These are phyloP conservation scores for Colletotrichum simmondsii DNA, from an alignment of 2,329 filamentous ascomycete genomes.

Conservation along the genomic window DNA sequence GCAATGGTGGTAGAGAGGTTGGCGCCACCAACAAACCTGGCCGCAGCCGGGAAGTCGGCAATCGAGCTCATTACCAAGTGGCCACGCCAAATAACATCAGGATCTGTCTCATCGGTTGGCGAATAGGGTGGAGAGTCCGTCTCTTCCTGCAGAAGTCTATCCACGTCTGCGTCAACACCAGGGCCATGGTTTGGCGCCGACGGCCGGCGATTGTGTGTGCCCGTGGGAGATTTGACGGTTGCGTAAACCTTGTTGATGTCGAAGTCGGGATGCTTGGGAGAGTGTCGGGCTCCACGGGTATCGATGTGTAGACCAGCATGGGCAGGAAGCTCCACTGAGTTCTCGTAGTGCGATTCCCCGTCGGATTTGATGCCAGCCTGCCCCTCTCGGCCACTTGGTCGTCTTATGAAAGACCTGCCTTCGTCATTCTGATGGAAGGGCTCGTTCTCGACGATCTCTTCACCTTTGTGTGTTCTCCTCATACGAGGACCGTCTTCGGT, in stretches of 20 bases:
- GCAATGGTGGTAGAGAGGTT: constrained; percentile 72
- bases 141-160: constrained; percentile 84
- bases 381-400: constrained; percentile 46
- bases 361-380: constrained; percentile 27
- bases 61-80: constrained; percentile 80
- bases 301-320: constrained; percentile 56
- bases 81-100: constrained; percentile 82
- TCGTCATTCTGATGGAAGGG: constrained; percentile 50
- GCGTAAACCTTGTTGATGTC: constrained; percentile 89
- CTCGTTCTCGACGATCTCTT: constrained; percentile 87
- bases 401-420: constrained; percentile 47
- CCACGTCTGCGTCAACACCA: constrained; percentile 87
- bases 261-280: constrained; percentile 71
- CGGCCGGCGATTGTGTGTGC: constrained; percentile 56
- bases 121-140: constrained; percentile 86
- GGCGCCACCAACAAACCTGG: constrained; percentile 85
- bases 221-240: constrained; percentile 80
- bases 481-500: constrained; percentile 82
- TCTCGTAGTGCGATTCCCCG: constrained; percentile 20
- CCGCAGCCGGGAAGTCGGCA: constrained; percentile 80
- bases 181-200: constrained; percentile 66
- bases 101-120: constrained; percentile 79
- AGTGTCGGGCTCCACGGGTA: constrained; percentile 53
- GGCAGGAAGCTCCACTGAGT: constrained; percentile 39
- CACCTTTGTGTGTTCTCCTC: constrained; percentile 92